phyloP scores from a whole-genome alignment of 2,329 filamentous ascomycete genomes.

The Fusarium sp. region DNA sequence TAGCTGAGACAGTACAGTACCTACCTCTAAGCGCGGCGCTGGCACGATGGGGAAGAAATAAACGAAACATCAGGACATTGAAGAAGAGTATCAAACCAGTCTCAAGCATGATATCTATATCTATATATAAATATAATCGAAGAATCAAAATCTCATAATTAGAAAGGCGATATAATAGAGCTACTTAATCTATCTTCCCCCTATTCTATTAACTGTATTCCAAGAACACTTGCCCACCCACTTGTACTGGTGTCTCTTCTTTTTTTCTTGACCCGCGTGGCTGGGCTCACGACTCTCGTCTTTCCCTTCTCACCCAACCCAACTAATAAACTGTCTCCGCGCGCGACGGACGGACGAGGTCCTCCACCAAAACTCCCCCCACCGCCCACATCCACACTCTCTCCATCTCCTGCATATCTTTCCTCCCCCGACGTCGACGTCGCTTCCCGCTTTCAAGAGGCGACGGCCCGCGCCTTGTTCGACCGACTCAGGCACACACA shows the following conservation, averaged over 20 bases:
- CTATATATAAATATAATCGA: too few species aligned
- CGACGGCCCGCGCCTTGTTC: constrained; percentile 37
- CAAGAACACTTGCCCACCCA: too few species aligned
- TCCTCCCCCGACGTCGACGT: constrained; percentile 31
- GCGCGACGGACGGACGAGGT: constrained; percentile 26
- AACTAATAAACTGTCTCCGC: constrained; percentile 19
- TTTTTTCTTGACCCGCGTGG: too few species aligned
- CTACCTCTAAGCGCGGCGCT: constrained; percentile 26
- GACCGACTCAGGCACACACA: constrained; percentile 26
- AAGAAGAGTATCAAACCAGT: too few species aligned
- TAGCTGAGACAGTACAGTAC: constrained; percentile 25
- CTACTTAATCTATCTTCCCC: too few species aligned
- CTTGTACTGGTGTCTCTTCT: too few species aligned
- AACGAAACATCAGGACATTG: too few species aligned
- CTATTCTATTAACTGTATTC: too few species aligned
- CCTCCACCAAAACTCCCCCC: constrained; percentile 41
- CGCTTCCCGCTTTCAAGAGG: constrained; percentile 33
- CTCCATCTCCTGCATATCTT: constrained; percentile 40
- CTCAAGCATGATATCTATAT: too few species aligned
- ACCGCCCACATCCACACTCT: constrained; percentile 44
- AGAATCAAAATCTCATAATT: too few species aligned
- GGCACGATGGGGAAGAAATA: background rate
- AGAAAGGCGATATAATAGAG: too few species aligned
- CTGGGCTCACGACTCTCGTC: constrained; percentile 11
- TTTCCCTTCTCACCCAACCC: constrained; percentile 13